Evolutionary conservation across 768 basidiomycete genomes (phyloP), one percentile per base, ranked within the genome.

Genomic region (Kwoniella dendrophila): DNA sequence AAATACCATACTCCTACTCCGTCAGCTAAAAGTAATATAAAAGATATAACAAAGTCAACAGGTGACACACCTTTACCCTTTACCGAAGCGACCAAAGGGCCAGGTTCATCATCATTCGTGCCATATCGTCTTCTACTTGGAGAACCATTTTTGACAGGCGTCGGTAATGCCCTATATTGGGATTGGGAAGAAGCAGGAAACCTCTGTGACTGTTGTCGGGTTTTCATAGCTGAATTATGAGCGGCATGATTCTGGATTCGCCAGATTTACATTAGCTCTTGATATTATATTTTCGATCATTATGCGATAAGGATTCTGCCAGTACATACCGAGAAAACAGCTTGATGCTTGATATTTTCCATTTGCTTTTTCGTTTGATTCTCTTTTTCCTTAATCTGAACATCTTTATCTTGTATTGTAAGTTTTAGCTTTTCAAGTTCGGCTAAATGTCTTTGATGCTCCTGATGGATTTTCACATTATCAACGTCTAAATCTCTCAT

Each of bases 321-420:
- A 38, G 7, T 2, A 53, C 73, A 45, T 29, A 75, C 73, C 16
- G 63, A 62, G 41, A 75, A 72, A 11, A 75, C 71, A 11, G 73
- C 73, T 45, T 75, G 71, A 51, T 65, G 66, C 33, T 68, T 69
- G 16, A 72, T 45, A 47, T 56, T 72, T 29, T 75, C 73, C 22
- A 75, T 27, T 38, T 66, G 64, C 43, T 60, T 52, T 24, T 43
- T 56, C 11, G 44, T 48, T 24, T 71, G 70, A n/a, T 44, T 52
- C 20, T 67, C 70, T 29, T 48, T 64, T 16, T 67, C 64, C 27
- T 63, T 64, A 12, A 69, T 32, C 32, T 60, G 40, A 16, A 12
- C 47, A 49, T 75, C 68, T 64, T 70, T 66, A 24, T 71, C 68
- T 2, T 63, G 56, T 2, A 71, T 51, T 26, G 61, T 34, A 10